Evolutionary conservation across 805 yeast species (phyloP).

Genomic region (Torulaspora franciscae): DNA sequence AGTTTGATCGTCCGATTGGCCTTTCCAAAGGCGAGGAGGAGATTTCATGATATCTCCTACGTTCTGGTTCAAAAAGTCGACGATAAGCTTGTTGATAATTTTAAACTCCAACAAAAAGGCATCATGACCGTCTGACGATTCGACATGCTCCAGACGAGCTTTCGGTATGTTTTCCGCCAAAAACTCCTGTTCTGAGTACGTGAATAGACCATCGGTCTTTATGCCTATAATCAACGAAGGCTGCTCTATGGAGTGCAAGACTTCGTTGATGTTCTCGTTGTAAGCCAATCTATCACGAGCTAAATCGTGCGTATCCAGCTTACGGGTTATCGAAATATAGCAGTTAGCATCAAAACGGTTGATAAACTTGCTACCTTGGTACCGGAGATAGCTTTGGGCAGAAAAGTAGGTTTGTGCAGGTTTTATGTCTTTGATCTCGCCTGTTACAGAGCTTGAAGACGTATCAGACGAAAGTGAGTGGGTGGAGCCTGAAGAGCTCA

Average conservation of each 20-base stretch:
- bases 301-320: constrained; percentile 91
- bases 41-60: constrained; percentile 55
- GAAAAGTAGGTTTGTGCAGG: constrained; percentile 65
- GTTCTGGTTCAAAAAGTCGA: constrained; percentile 56
- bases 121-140: constrained; percentile 96
- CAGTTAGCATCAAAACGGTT: constrained; percentile 93
- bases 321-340: constrained; percentile 88
- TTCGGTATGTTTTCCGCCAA: constrained; percentile 72
- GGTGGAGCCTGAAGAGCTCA: constrained; percentile 23
- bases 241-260: constrained; percentile 54
- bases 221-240: constrained; percentile 88
- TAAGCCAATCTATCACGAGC: constrained; percentile 64
- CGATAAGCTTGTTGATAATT: constrained; percentile 66
- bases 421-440: constrained; percentile 26
- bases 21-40: constrained; percentile 39
- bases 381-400: constrained; percentile 90
- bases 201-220: constrained; percentile 86
- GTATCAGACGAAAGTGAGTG: constrained; percentile 32
- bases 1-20: constrained; percentile 41
- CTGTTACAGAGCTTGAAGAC: constrained; percentile 21
- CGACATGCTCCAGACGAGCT: constrained; percentile 61
- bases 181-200: constrained; percentile 84
- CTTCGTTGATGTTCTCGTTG: constrained; percentile 38
- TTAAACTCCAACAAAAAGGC: constrained; percentile 90
- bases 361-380: constrained; percentile 89